Evolutionary conservation across 352 stramenopile genomes (phyloP), one percentile per base, ranked within the genome.

Genomic region (Globisporangium sylvaticum): DNA sequence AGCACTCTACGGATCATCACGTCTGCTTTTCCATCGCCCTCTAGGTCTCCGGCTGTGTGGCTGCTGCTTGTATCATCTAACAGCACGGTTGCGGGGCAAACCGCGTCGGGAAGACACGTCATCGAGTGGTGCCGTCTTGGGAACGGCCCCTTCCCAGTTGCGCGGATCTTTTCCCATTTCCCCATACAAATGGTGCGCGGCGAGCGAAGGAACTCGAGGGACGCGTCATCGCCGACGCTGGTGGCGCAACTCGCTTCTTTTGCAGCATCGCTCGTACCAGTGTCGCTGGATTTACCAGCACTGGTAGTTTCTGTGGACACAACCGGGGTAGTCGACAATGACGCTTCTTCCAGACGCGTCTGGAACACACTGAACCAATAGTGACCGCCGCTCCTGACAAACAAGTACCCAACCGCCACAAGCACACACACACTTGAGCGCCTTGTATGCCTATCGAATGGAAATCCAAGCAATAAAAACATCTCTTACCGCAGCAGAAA

Each of bases 341-440:
- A 59, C 1, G 64, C 65, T 0, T 78, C 60, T 2, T 67, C 61
- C 1, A 84, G 53, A 9, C 55, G 71, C 1, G 79, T 75, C 54
- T 91, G 76, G 55, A 78, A 71, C 0, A 92, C 79, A 50, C 71
- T 90, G 66, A 92, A 92, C 81, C 79, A 90, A 34, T 92, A 92
- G 57, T 92, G 84, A 0, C 84, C 84, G 15, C 84, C 84, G 64
- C 84, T 90, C 58, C 78, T 88, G 46, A 4, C 22, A 48, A 48
- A 42, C 52, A 22, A 20, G 14, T 20, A 20, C 22, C 25, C 44
- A 48, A 48, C 15, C 42, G 18, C 42, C 42, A 48, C 25, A 67
- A 56, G 7, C 12, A 44, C 15, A 39, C 7, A 25, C 15, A 39
- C 7, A 25, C n/a, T n/a, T 32, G 12, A 54, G 42, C 15, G 22